Base-by-base conservation (phyloP, 1,139 yeast genomes). In the Martiniozyma asiatica region DNA sequence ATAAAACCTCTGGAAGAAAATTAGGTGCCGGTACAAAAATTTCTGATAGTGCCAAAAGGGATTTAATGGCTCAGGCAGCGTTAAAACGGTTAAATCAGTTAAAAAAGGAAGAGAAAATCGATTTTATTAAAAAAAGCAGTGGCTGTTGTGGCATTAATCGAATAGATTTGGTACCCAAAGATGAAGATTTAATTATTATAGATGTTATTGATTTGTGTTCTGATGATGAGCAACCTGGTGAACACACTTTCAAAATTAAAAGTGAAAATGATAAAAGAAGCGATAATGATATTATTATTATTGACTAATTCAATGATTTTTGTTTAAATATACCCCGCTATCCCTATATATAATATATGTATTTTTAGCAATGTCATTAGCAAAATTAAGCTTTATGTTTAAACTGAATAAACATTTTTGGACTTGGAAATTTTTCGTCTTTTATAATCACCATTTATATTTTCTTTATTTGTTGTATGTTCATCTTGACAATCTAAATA, bases 361-460 rank as follows among this genome's bases (percentile, higher is more conserved):
- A n/a, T n/a, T n/a, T n/a, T n/a, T n/a, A n/a, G n/a, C n/a, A n/a
- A n/a, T n/a, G n/a, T n/a, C n/a, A n/a, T n/a, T n/a, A n/a, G n/a
- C n/a, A n/a, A n/a, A n/a, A n/a, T n/a, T n/a, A n/a, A n/a, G n/a
- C n/a, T n/a, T n/a, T n/a, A n/a, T n/a, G 8, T 8, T 34, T 24
- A 40, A 15, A 43, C 36, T 19, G 33, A 33, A 14, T 42, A 32
- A 11, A 40, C 25, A 25, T 43, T 44, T 12, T 20, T 10, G 13
- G 47, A 42, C 25, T 41, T 41, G 10, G 37, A 33, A 5, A 43
- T 24, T 20, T 39, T 43, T 25, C 39, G 31, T 19, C 30, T 38
- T 8, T 40, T 40, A n/a, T n/a, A n/a, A n/a, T n/a, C n/a, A n/a
- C n/a, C n/a, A 6, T 4, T 5, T 8, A 9, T 8, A 8, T 21